Evolutionary conservation across 257 asterid genomes (phyloP).

Genomic region (Gentiana macrophylla): DNA sequence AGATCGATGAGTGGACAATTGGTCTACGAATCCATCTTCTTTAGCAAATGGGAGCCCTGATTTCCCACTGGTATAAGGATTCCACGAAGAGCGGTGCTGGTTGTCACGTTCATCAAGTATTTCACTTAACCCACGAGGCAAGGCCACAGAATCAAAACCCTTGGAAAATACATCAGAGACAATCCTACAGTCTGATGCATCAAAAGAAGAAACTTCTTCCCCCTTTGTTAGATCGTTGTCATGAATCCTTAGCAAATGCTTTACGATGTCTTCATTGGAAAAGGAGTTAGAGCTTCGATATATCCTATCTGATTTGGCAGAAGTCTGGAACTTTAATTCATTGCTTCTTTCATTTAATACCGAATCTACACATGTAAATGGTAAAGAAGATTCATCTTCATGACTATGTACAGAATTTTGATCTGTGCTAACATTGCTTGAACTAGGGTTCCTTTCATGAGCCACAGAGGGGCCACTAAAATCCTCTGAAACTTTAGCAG

Average conservation of each 20-base stretch:
- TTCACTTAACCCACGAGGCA: constrained; percentile 42
- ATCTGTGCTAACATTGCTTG: constrained; percentile 32
- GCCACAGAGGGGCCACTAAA: constrained; percentile 25
- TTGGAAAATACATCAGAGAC: constrained; percentile 70
- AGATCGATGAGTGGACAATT: constrained; percentile 30
- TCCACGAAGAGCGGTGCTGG: constrained; percentile 63
- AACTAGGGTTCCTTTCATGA: constrained; percentile 31
- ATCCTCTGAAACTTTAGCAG: constrained; percentile 38
- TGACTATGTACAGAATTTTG: constrained; percentile 37
- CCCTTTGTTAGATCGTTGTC: constrained; percentile 41
- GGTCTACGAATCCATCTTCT: constrained; percentile 45
- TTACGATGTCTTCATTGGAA: constrained; percentile 93
- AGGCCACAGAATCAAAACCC: constrained; percentile 55
- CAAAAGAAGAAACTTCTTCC: constrained; percentile 44
- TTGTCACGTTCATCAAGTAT: constrained; percentile 43
- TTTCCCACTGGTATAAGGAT: constrained; percentile 46
- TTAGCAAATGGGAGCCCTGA: constrained; percentile 44
- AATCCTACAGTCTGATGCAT: constrained; percentile 60
- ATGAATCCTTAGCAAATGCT: constrained; percentile 77
- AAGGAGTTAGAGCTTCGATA: constrained; percentile 74
- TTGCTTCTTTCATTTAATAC: constrained; percentile 47
- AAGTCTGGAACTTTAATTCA: constrained; percentile 67
- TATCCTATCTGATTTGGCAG: constrained; percentile 75
- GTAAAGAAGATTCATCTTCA: constrained; percentile 50
- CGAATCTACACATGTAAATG: constrained; percentile 47